A percentile compares a stretch with the other conserved stretches of the same genome.
Evolutionary conservation across 208 protist genomes (phyloP).

Genomic region (Crithidia sp.): DNA sequence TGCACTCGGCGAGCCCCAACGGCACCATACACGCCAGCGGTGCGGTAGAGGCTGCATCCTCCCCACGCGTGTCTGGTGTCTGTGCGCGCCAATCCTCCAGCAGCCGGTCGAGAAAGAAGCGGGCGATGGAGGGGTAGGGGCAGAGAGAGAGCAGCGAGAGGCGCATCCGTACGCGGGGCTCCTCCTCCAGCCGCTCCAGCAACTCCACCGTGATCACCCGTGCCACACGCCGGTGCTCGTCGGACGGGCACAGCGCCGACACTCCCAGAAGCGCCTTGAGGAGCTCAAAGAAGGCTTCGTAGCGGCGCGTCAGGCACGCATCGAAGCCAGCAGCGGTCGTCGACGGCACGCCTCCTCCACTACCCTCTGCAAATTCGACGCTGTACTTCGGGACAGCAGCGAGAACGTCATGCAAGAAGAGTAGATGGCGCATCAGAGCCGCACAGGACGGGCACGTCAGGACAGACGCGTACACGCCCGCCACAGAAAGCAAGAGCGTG

Average conservation of each 20-base stretch:
- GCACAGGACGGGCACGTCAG: conserved; percentile 15
- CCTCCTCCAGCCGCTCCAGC: conserved; percentile 43
- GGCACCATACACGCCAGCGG: conserved; percentile 35
- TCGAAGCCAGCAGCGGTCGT: background rate
- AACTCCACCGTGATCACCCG: conserved; percentile 42
- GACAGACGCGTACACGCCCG: background rate
- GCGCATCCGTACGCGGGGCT: conserved; percentile 53
- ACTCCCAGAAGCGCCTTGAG: conserved; percentile 60
- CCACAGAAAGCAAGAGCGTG: conserved; percentile 18
- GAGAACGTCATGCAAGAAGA: conserved; percentile 29
- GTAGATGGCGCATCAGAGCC: conserved; percentile 26
- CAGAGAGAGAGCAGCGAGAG: conserved; percentile 64
- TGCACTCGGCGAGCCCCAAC: conserved; percentile 31
- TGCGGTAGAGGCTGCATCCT: background rate
- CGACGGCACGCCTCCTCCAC: background rate
- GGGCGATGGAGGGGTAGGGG: conserved; percentile 73
- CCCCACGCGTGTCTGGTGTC: background rate
- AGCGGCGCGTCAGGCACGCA: conserved; percentile 38
- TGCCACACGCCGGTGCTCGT: conserved; percentile 39
- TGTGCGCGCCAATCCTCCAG: conserved; percentile 46
- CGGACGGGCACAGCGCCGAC: conserved; percentile 47
- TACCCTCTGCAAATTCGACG: conserved; percentile 18
- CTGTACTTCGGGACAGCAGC: conserved; percentile 32
- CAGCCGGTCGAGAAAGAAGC: conserved; percentile 57
- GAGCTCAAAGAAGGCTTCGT: conserved; percentile 60